Evolutionary conservation across 441 rosid species (phyloP).

Genomic region (Gossypium lobatum): DNA sequence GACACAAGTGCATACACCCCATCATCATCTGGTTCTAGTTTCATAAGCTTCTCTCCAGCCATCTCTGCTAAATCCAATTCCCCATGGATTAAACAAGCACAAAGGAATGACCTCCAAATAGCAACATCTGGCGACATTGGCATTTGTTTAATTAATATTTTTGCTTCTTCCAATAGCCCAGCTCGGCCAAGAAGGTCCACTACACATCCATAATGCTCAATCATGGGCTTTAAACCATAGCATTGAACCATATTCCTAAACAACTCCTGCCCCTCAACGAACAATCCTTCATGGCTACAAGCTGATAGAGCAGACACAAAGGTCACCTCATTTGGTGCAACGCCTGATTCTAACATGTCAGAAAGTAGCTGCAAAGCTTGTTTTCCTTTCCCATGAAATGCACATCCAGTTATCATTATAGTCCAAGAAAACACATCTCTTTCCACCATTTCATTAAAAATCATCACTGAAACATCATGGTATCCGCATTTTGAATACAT

Average conservation of each 20-base stretch:
- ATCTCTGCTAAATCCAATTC: slow-evolving; percentile 23
- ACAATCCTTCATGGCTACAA: slow-evolving; percentile 27
- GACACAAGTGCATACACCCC: slow-evolving; percentile 21
- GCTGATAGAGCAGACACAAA: slow-evolving; percentile 28
- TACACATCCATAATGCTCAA: slow-evolving; percentile 26
- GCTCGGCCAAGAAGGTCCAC: slow-evolving; percentile 30
- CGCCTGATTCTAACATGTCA: slow-evolving; percentile 19
- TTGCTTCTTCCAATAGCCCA: slow-evolving; percentile 23
- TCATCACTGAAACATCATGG: slow-evolving; percentile 11
- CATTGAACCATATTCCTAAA: slow-evolving; percentile 21
- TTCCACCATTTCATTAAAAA: slow-evolving; percentile 16
- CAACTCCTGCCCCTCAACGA: slow-evolving; percentile 19
- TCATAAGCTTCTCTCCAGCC: slow-evolving; percentile 24
- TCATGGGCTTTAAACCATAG: slow-evolving; percentile 22
- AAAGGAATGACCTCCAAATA: slow-evolving; percentile 27
- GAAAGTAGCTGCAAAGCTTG: slow-evolving; percentile 18
- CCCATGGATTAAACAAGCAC: slow-evolving; percentile 23
- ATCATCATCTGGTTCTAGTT: slow-evolving; percentile 21
- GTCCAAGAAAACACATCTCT: slow-evolving; percentile 32
- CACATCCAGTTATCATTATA: slow-evolving; percentile 20
- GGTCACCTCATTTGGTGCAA: slow-evolving; percentile 24
- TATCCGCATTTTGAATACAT: slow-evolving; percentile 27
- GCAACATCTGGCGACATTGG: slow-evolving; percentile 23
- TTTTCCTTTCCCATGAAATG: slow-evolving; percentile 27
- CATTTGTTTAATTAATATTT: slow-evolving; percentile 21